phyloP scores from a whole-genome alignment of 2,329 filamentous ascomycete genomes.

The Apiospora rasikravindrae region DNA sequence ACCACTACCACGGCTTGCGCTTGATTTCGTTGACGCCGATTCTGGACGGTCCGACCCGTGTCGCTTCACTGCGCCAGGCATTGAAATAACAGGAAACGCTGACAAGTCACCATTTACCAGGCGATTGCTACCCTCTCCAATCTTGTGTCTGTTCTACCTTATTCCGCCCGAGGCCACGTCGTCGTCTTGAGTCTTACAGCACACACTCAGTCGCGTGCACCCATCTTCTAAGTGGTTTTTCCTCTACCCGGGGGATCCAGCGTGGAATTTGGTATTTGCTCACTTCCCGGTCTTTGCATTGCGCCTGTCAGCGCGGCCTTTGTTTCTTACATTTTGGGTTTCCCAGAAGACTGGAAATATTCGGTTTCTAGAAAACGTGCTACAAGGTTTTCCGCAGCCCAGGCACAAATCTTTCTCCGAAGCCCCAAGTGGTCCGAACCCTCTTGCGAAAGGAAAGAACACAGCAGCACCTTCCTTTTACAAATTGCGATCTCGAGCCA shows the following conservation, averaged over 20 bases:
- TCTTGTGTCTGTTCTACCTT: background rate
- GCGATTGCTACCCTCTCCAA: slow-evolving; percentile 4
- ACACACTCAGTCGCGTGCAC: slow-evolving; percentile 5
- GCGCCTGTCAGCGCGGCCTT: background rate
- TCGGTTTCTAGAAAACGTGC: background rate
- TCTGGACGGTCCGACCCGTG: slow-evolving; percentile 8
- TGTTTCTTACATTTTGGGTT: slow-evolving; percentile 2
- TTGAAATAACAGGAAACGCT: background rate
- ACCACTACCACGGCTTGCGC: slow-evolving; percentile 2
- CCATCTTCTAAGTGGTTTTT: background rate
- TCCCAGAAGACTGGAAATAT: background rate
- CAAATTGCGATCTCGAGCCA: slow-evolving; percentile 11
- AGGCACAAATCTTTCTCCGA: slow-evolving; percentile 12
- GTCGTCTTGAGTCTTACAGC: slow-evolving; percentile 17
- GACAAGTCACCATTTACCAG: slow-evolving; percentile 14
- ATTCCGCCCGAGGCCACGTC: slow-evolving; percentile 14
- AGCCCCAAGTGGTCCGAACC: slow-evolving; percentile 7
- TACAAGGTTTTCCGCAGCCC: slow-evolving; percentile 12
- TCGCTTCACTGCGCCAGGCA: background rate
- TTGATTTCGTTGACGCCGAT: slow-evolving; percentile 7
- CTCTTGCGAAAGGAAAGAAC: background rate
- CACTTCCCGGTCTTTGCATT: background rate
- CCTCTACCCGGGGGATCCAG: background rate
- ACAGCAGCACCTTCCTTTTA: background rate
- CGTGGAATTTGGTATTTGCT: slow-evolving; percentile 10